Evolutionary conservation across 768 basidiomycete genomes (phyloP).

Genomic region (Lactarius sp.): DNA sequence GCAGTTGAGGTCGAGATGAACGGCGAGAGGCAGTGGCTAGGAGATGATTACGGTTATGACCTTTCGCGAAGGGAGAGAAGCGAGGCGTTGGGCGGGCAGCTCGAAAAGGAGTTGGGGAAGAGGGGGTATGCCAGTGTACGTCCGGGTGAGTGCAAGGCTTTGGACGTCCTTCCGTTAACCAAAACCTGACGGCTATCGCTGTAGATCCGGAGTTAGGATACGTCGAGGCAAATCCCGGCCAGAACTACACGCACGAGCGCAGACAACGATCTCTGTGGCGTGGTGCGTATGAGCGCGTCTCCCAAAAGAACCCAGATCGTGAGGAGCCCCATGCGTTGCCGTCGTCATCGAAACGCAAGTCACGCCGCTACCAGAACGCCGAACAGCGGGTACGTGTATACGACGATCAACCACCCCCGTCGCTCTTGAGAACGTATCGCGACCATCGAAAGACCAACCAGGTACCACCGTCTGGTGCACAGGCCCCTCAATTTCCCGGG

Average conservation of each 20-base stretch:
- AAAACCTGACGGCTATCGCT: not conserved
- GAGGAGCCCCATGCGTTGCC: slow-evolving; percentile 19
- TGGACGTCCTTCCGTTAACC: not conserved
- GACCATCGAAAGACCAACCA: slow-evolving; percentile 1
- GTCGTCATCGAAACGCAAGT: slow-evolving; percentile 23
- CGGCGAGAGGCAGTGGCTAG: slow-evolving; percentile 50
- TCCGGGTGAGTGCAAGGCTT: slow-evolving; percentile 7
- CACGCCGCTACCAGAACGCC: slow-evolving; percentile 23
- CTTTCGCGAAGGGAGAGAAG: slow-evolving; percentile 44
- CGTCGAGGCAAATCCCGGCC: not conserved
- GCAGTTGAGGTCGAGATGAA: slow-evolving; percentile 31
- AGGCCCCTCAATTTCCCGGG: not conserved
- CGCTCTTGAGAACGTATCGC: slow-evolving; percentile 33
- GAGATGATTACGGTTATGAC: slow-evolving; percentile 44
- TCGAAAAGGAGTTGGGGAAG: slow-evolving; percentile 48
- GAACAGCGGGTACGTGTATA: slow-evolving; percentile 28
- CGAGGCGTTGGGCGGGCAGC: slow-evolving; percentile 48
- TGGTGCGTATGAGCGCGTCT: slow-evolving; percentile 22
- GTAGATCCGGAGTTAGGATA: not conserved
- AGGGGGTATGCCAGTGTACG: slow-evolving; percentile 28
- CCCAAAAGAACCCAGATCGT: slow-evolving; percentile 19
- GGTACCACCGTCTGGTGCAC: not conserved
- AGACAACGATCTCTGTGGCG: slow-evolving; percentile 25
- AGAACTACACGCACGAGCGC: not conserved
- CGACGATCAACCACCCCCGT: slow-evolving; percentile 41